A percentile compares a stretch with the other conserved stretches of the same genome.
Evolutionary conservation across 2,329 filamentous ascomycete genomes (phyloP).

Genomic region (Claviceps citrina): DNA sequence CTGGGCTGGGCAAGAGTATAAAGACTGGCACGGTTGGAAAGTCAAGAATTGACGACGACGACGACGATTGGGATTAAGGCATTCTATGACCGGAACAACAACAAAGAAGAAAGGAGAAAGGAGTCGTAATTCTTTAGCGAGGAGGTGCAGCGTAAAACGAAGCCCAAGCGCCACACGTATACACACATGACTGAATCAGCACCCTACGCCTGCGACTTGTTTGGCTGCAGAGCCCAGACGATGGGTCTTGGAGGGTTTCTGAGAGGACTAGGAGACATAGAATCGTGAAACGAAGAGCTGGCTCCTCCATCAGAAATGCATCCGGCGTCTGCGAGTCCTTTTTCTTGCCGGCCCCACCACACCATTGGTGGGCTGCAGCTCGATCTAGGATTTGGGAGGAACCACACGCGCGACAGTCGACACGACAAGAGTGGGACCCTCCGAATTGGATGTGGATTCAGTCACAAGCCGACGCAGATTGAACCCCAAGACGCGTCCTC

Average conservation of each 20-base stretch:
- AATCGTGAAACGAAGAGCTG: background rate
- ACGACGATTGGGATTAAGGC: constrained; percentile 49
- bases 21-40: constrained; percentile 34
- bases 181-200: background rate
- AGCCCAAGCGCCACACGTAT: background rate
- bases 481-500: constrained; percentile 2
- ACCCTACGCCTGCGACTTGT: background rate
- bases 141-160: background rate
- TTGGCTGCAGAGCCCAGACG: background rate
- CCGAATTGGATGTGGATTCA: background rate
- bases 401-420: background rate
- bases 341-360: too few species aligned
- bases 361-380: too few species aligned
- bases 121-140: background rate
- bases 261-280: background rate
- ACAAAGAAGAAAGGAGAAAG: background rate
- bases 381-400: too few species aligned
- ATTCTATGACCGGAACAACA: background rate
- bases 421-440: background rate
- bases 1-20: constrained; percentile 27
- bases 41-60: constrained; percentile 29
- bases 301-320: background rate
- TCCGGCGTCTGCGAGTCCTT: too few species aligned
- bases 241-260: background rate
- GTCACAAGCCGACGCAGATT: background rate